phyloP scores from a whole-genome alignment of 768 basidiomycete genomes.

The Tulasnella sp. region DNA sequence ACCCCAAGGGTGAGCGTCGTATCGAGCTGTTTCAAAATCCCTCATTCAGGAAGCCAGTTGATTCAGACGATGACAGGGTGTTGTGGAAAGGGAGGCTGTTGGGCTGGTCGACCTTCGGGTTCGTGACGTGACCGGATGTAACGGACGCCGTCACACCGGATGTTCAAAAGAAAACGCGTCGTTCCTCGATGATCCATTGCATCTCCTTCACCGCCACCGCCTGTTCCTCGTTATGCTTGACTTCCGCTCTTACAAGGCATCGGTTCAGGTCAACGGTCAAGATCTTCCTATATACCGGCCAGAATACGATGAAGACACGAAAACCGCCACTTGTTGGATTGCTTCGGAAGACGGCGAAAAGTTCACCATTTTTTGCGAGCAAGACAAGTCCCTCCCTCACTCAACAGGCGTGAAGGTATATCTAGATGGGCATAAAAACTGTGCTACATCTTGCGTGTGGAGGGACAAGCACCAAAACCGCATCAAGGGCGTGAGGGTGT shows the following conservation, averaged over 20 bases:
- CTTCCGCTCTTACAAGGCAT: background rate
- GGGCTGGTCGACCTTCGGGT: too few relatives aligned
- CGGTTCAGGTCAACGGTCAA: background rate
- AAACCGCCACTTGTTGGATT: conserved; percentile 23
- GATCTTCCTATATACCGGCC: background rate
- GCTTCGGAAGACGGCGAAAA: conserved; percentile 5
- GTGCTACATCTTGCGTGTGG: background rate
- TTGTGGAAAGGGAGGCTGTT: too few relatives aligned
- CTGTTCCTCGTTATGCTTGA: background rate
- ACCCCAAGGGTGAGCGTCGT: too few relatives aligned
- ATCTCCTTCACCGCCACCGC: background rate
- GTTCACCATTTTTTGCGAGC: background rate
- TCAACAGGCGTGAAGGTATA: background rate
- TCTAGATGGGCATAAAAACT: background rate
- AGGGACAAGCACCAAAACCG: background rate
- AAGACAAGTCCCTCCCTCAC: background rate
- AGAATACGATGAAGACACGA: conserved; percentile 11
- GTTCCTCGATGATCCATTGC: background rate
- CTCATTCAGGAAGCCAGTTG: too few relatives aligned
- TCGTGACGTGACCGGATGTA: too few relatives aligned
- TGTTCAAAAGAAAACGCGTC: background rate
- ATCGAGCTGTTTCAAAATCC: too few relatives aligned
- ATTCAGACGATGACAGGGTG: too few relatives aligned
- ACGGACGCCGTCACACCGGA: background rate
- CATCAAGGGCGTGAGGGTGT: background rate